phyloP scores from a whole-genome alignment of 768 basidiomycete species.

The Termitomyces sp. region DNA sequence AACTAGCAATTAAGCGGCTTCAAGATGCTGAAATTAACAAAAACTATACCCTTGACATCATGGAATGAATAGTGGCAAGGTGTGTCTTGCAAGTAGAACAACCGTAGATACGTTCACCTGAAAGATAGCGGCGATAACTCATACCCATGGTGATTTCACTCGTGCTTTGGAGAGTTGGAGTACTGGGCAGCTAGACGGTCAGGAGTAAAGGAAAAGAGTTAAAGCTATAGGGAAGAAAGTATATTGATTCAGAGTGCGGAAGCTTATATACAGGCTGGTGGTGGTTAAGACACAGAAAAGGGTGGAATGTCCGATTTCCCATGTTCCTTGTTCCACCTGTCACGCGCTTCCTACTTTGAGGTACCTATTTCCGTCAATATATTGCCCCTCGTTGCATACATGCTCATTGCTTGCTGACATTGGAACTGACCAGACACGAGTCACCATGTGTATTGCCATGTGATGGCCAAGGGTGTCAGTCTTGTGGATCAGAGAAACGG shows the following conservation, averaged over 20 bases:
- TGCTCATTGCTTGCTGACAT: not conserved
- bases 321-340: slow-evolving; percentile 21
- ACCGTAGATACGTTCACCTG: slow-evolving; percentile 83
- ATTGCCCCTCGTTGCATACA: slow-evolving; percentile 2
- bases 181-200: not conserved
- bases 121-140: slow-evolving; percentile 84
- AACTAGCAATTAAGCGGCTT: slow-evolving; percentile 16
- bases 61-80: slow-evolving; percentile 85
- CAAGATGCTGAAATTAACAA: not conserved
- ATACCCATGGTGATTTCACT: slow-evolving; percentile 63
- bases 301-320: slow-evolving; percentile 9
- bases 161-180: slow-evolving; percentile 9
- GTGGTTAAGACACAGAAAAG: slow-evolving; percentile 15
- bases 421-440: not conserved
- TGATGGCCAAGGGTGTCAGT: not conserved
- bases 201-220: slow-evolving; percentile 2
- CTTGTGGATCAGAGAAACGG: too few species aligned
- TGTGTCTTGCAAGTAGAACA: slow-evolving; percentile 87
- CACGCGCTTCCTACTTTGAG: slow-evolving; percentile 10
- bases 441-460: not conserved
- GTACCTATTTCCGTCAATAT: slow-evolving; percentile 8
- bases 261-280: slow-evolving; percentile 21
- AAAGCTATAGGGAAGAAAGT: not conserved
- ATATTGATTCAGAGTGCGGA: slow-evolving; percentile 18
- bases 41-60: slow-evolving; percentile 78